These are phyloP conservation scores for Erodium trifolium DNA, from an alignment of 441 rosid genomes.

Conservation along the genomic window DNA sequence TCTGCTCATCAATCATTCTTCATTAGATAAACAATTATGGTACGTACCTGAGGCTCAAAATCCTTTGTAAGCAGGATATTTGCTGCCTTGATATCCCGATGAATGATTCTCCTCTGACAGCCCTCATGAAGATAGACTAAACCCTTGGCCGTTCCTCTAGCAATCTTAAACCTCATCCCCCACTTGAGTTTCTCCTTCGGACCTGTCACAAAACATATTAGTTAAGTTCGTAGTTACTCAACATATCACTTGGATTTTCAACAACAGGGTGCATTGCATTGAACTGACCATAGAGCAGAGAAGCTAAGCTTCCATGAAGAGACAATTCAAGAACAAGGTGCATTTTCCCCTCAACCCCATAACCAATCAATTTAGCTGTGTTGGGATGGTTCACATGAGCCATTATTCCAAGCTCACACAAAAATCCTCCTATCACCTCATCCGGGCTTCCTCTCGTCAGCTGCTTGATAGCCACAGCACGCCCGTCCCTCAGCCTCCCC, in stretches of 20 bases:
- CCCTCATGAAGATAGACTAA: constrained; percentile 24
- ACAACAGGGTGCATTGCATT: neutral
- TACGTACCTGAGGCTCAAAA: constrained; percentile 21
- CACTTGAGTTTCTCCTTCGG: constrained; percentile 18
- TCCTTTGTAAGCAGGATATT: constrained; percentile 19
- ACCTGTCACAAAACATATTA: constrained; percentile 1
- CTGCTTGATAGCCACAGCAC: constrained; percentile 19
- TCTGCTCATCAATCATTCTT: too few species aligned
- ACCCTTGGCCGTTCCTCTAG: constrained; percentile 19
- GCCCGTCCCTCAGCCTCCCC: constrained; percentile 18
- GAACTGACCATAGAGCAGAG: constrained; percentile 20
- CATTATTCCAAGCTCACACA: constrained; percentile 25
- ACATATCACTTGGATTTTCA: neutral
- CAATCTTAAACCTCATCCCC: constrained; percentile 18
- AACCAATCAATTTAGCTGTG: constrained; percentile 24
- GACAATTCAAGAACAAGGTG: constrained; percentile 25
- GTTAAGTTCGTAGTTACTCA: neutral
- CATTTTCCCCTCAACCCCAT: constrained; percentile 25
- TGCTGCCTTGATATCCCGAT: constrained; percentile 13
- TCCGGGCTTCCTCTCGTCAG: constrained; percentile 18
- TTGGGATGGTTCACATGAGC: constrained; percentile 26
- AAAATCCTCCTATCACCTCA: constrained; percentile 17
- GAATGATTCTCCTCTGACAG: constrained; percentile 21
- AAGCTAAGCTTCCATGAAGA: constrained; percentile 22
- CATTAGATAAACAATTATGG: too few species aligned